Conservation (phyloP, 2,329 filamentous ascomycete genomes). For the Aspergillus pseudoglaucus region DNA sequence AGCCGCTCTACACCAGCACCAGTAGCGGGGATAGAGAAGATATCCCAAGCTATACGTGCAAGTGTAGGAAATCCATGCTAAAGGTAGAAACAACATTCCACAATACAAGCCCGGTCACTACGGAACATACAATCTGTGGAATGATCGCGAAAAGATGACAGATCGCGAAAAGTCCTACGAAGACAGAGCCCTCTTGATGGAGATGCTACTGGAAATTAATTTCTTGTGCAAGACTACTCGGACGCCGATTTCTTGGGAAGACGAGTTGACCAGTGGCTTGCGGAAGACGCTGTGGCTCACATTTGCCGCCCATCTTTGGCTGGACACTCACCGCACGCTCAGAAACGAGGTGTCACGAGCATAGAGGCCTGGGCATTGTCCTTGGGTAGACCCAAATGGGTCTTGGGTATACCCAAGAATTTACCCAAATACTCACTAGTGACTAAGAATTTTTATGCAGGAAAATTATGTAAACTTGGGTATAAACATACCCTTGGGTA, state of each 20-base stretch:
- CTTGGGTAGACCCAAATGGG: too few relatives aligned
- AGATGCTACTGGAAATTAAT: constrained; percentile 29
- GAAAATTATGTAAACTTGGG: too few relatives aligned
- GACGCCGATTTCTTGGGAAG: constrained; percentile 16
- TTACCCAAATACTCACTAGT: too few relatives aligned
- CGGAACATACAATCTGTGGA: constrained; percentile 11
- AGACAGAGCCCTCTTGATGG: constrained; percentile 28
- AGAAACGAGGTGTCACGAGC: constrained; percentile 9
- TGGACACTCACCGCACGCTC: constrained; percentile 37
- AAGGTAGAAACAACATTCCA: constrained; percentile 3
- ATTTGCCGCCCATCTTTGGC: constrained; percentile 38
- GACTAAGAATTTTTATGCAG: too few relatives aligned
- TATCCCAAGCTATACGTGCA: background rate
- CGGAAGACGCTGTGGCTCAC: constrained; percentile 25
- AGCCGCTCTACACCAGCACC: background rate
- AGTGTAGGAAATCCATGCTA: background rate
- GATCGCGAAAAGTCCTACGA: constrained; percentile 28
- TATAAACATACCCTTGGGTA: too few relatives aligned
- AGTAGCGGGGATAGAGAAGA: background rate
- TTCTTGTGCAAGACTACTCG: constrained; percentile 1
- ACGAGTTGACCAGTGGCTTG: constrained; percentile 35
- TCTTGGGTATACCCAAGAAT: too few relatives aligned
- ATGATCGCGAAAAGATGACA: constrained; percentile 15
- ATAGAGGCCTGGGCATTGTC: too few relatives aligned
- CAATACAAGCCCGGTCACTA: constrained; percentile 8